phyloP scores from a whole-genome alignment of 2,329 filamentous ascomycete species.

The Zarea fungicola region DNA sequence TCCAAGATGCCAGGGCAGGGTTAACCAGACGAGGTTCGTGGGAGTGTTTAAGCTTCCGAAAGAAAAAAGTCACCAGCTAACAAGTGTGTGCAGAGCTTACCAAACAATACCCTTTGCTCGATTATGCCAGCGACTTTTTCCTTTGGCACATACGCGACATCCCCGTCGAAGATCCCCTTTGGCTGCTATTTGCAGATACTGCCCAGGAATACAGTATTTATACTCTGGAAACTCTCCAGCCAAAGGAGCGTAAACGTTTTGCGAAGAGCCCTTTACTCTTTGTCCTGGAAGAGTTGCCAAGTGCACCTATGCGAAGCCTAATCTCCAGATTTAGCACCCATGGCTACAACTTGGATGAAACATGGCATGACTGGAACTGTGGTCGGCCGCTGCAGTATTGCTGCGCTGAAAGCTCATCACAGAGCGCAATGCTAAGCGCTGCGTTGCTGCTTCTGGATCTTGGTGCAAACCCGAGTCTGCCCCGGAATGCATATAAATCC shows the following conservation, averaged over 20 bases:
- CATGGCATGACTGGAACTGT: background rate
- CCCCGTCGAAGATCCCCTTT: background rate
- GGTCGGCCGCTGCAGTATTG: background rate
- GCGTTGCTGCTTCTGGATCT: background rate
- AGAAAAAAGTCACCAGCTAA: background rate
- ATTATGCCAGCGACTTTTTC: background rate
- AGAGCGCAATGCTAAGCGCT: background rate
- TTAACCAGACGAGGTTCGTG: background rate
- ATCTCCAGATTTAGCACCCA: background rate
- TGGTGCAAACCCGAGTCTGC: background rate
- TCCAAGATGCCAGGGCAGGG: background rate
- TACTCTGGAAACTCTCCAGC: background rate
- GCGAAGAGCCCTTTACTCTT: background rate
- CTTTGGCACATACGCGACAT: background rate
- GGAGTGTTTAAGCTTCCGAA: background rate
- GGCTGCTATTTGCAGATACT: background rate
- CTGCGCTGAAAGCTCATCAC: too few species aligned
- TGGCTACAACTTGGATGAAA: background rate
- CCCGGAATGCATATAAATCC: background rate
- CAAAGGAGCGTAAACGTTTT: background rate
- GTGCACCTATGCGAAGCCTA: background rate
- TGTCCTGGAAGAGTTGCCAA: background rate
- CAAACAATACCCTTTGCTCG: background rate
- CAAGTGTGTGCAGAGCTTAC: background rate
- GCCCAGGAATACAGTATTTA: background rate